Evolutionary conservation across 2,329 filamentous ascomycete species (phyloP).

Genomic region (Ceratocystis cacaofunesta): DNA sequence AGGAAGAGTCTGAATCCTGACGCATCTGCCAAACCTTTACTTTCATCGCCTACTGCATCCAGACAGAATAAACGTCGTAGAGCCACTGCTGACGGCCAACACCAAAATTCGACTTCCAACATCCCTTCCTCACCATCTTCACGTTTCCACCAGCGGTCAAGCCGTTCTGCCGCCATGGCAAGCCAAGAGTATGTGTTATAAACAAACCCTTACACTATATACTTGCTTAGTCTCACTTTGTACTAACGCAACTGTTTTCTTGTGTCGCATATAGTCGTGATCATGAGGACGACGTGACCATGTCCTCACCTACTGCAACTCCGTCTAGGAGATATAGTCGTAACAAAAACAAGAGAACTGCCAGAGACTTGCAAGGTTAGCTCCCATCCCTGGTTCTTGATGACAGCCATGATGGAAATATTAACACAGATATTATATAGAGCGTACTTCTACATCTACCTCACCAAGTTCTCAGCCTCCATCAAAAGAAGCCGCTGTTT

Average conservation of each 20-base stretch:
- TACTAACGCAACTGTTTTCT: not conserved
- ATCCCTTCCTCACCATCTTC: conserved; percentile 6
- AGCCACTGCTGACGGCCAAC: conserved; percentile 15
- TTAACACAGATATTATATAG: not conserved
- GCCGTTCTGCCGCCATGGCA: conserved; percentile 50
- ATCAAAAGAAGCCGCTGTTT: conserved; percentile 39
- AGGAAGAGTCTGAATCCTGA: conserved; percentile 53
- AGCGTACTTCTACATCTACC: conserved; percentile 1
- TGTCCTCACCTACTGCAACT: conserved; percentile 20
- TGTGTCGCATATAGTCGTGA: conserved; percentile 8
- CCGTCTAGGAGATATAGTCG: conserved; percentile 16
- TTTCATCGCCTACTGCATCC: conserved; percentile 14
- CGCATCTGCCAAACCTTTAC: conserved; percentile 19
- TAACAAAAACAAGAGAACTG: conserved; percentile 18
- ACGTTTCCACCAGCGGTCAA: conserved; percentile 25
- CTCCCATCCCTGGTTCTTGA: not conserved
- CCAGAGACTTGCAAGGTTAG: conserved; percentile 10
- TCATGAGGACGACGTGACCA: conserved; percentile 19
- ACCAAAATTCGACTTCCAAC: not conserved
- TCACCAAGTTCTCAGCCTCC: conserved; percentile 30
- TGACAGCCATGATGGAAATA: not conserved
- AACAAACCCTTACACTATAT: not conserved
- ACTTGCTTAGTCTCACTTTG: not conserved
- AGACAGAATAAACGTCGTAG: conserved; percentile 22
- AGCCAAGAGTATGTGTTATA: conserved; percentile 45